Evolutionary conservation across 2,329 filamentous ascomycete genomes (phyloP).

Genomic region (Thelonectria discophora): DNA sequence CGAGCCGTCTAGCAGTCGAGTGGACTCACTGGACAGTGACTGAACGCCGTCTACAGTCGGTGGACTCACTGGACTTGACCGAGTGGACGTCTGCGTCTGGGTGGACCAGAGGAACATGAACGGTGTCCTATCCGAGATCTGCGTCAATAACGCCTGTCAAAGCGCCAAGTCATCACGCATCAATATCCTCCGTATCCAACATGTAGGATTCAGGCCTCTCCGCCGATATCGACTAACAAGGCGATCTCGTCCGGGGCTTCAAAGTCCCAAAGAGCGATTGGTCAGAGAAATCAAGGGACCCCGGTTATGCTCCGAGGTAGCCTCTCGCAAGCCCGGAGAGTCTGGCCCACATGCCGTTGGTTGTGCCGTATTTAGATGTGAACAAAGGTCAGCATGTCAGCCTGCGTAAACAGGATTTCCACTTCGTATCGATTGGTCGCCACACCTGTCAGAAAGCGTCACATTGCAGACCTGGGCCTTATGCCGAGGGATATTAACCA

Average conservation of each 20-base stretch:
- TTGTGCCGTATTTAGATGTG: not conserved
- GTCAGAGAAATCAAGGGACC: conserved; percentile 12
- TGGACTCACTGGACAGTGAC: too few relatives aligned
- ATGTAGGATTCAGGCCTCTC: not conserved
- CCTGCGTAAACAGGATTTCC: conserved; percentile 11
- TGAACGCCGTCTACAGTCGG: too few relatives aligned
- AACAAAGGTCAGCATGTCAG: conserved; percentile 17
- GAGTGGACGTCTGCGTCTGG: too few relatives aligned
- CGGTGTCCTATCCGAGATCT: conserved; percentile 5
- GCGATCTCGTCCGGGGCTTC: conserved; percentile 21
- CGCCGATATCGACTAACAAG: conserved; percentile 15
- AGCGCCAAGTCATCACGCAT: too few relatives aligned
- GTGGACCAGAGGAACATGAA: too few relatives aligned
- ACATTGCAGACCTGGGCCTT: conserved; percentile 5
- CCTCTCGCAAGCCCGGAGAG: not conserved
- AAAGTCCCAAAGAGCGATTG: conserved; percentile 5
- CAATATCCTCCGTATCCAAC: too few relatives aligned
- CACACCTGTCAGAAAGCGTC: conserved; percentile 15
- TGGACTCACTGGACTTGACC: conserved; percentile 26
- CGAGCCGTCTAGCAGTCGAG: too few relatives aligned
- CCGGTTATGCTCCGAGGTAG: conserved; percentile 11
- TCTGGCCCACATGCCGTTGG: conserved; percentile 15
- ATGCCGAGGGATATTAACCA: not conserved
- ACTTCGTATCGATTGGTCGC: conserved; percentile 7
- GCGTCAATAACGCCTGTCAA: not conserved